Base-by-base conservation (phyloP, 306 rosid species). In the Dryas alaskensis region DNA sequence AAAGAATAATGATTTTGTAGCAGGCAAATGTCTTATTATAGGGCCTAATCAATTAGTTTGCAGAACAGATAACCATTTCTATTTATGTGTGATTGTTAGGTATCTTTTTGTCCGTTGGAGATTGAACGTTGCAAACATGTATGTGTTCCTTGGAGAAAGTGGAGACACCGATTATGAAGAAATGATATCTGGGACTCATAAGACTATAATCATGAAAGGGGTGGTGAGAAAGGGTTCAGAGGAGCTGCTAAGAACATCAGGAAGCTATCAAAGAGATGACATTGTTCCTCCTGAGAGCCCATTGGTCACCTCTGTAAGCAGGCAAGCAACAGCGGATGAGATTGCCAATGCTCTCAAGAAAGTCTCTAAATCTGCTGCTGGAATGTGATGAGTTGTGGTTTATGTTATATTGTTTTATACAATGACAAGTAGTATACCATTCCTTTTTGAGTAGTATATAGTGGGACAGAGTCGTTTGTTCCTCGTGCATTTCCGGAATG, bases 41-140 rank as follows among this genome's bases (percentile, higher is more conserved):
- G 27, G 66, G 14, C 66, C 66, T 61, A 61, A 37, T 40, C n/a
- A 31, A 4, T 5, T 25, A 10, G 44, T 40, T 48, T 22, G 22
- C 49, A 58, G 44, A 60, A 76, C 43, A 47, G 4, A 13, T 61
- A 55, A 79, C 43, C 68, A 4, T 67, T 49, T 49, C 3, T 70
- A 13, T 16, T 37, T 16, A 43, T 43, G 27, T 27, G n/a, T 72
- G 65, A 52, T 76, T 57, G 12, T 58, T n/a, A 92, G 98, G 88
- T 92, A 92, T 74, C 86, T 92, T 37, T 92, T 92, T 67, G 98
- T 92, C 39, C 92, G 98, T 7, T 92, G 98, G 98, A 84, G 90
- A 76, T 61, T 90, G 70, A 89, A 85, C 42, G 88, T 92, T n/a
- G 87, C 92, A 27, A 92, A 88, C 84, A 92, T 92, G 98, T 88